Evolutionary conservation across 2,329 filamentous ascomycete genomes (phyloP).

Genomic region (Fonsecaea multimorphosa): DNA sequence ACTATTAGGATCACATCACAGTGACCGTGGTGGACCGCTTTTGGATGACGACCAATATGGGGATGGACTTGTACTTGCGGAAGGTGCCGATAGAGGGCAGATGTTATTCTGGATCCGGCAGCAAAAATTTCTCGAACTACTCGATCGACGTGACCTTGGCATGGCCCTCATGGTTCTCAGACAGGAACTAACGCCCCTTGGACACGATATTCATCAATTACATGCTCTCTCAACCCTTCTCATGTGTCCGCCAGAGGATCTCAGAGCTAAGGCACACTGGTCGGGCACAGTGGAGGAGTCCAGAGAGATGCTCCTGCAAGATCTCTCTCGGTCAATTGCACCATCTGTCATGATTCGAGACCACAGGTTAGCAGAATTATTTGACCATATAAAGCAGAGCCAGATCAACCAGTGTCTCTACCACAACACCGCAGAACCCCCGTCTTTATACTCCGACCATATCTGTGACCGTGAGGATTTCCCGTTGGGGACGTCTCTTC

Average conservation of each 20-base stretch:
- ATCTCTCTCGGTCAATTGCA: conserved; percentile 88
- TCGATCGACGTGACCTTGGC: conserved; percentile 76
- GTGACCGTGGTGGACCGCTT: conserved; percentile 53
- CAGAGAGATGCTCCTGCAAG: conserved; percentile 74
- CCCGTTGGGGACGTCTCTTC: conserved; percentile 71
- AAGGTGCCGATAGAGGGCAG: conserved; percentile 74
- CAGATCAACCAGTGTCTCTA: conserved; percentile 86
- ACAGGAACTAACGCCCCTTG: conserved; percentile 83
- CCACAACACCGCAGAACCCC: conserved; percentile 79
- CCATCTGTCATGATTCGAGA: conserved; percentile 97
- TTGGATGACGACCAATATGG: conserved; percentile 40
- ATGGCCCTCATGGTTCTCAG: conserved; percentile 82
- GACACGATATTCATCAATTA: conserved; percentile 76
- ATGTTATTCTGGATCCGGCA: conserved; percentile 90
- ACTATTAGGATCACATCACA: conserved; percentile 62
- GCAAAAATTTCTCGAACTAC: conserved; percentile 91
- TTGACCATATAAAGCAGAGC: conserved; percentile 81
- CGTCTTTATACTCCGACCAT: conserved; percentile 89
- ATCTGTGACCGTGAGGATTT: conserved; percentile 80
- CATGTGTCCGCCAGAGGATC: conserved; percentile 83
- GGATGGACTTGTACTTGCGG: conserved; percentile 72
- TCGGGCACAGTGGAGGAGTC: conserved; percentile 80
- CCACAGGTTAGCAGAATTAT: conserved; percentile 78
- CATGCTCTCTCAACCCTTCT: conserved; percentile 85
- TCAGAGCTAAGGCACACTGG: conserved; percentile 80